A percentile compares a stretch with the other conserved stretches of the same genome.
Conservation (phyloP, 768 basidiomycete species). For the Boletus sp. region DNA sequence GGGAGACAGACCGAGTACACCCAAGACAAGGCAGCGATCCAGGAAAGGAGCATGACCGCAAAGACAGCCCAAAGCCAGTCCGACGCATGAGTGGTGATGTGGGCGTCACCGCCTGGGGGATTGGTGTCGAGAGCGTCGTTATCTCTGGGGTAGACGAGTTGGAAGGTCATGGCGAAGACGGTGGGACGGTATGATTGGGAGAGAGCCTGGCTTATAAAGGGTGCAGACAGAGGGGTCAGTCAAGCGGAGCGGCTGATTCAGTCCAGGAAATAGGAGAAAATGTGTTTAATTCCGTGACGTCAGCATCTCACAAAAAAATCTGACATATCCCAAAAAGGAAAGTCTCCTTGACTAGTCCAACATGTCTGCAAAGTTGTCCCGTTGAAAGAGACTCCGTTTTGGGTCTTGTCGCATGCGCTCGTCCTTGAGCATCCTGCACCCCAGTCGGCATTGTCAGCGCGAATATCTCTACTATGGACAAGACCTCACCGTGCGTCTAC, state of each 20-base stretch:
- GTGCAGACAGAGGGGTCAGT: constrained; percentile 12
- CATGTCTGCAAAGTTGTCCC: constrained; percentile 49
- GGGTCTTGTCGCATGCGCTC: constrained; percentile 63
- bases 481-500: constrained; percentile 74
- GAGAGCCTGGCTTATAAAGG: constrained; percentile 1
- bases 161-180: constrained; percentile 19
- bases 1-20: constrained; percentile 24
- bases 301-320: neutral
- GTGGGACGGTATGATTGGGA: neutral
- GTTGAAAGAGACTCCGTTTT: constrained; percentile 46
- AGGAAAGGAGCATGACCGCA: constrained; percentile 44
- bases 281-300: constrained; percentile 19
- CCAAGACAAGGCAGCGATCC: constrained; percentile 38
- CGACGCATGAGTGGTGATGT: constrained; percentile 45
- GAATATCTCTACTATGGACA: neutral
- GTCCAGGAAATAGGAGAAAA: constrained; percentile 16
- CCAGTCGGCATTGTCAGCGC: too few relatives aligned
- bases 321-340: constrained; percentile 17
- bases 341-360: constrained; percentile 29
- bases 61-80: constrained; percentile 58
- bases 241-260: constrained; percentile 10
- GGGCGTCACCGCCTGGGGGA: constrained; percentile 34
- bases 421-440: constrained; percentile 90
- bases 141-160: constrained; percentile 1
- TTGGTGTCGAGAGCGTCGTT: constrained; percentile 35